Conservation (phyloP, 768 basidiomycete species). For the Pisolithus microcarpus region DNA sequence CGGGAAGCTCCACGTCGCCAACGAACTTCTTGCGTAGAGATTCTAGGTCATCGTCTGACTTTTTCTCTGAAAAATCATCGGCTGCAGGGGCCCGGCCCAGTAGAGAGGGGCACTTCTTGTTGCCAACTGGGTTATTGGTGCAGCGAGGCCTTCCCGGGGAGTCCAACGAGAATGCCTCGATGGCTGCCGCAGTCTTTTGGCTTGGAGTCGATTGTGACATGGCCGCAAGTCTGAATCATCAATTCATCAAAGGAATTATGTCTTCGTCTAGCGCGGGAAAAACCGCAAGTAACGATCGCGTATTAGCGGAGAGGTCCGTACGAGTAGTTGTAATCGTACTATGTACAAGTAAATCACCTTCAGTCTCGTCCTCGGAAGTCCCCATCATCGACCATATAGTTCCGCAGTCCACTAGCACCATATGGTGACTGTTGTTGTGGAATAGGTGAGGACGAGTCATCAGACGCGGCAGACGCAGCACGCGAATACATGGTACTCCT, state of each 20-base stretch:
- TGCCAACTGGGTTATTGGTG: constrained; percentile 16
- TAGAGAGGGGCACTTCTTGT: constrained; percentile 26
- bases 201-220: background rate
- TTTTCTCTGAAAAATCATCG: constrained; percentile 21
- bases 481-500: constrained; percentile 46
- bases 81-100: constrained; percentile 14
- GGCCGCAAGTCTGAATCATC: background rate
- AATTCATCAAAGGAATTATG: background rate
- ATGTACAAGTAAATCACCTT: no score
- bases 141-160: constrained; percentile 29
- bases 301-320: no score
- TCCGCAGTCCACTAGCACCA: constrained; percentile 46
- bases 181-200: constrained; percentile 34
- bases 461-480: constrained; percentile 37
- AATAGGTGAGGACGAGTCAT: constrained; percentile 52
- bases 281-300: no score
- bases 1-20: constrained; percentile 61
- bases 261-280: background rate
- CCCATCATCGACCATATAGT: constrained; percentile 45
- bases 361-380: constrained; percentile 39
- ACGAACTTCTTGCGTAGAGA: constrained; percentile 49
- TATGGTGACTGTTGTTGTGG: constrained; percentile 33
- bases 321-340: no score
- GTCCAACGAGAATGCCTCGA: constrained; percentile 36
- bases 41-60: constrained; percentile 27